phyloP scores from a whole-genome alignment of 2,329 filamentous ascomycete species.

The Botrytis fragariae region DNA sequence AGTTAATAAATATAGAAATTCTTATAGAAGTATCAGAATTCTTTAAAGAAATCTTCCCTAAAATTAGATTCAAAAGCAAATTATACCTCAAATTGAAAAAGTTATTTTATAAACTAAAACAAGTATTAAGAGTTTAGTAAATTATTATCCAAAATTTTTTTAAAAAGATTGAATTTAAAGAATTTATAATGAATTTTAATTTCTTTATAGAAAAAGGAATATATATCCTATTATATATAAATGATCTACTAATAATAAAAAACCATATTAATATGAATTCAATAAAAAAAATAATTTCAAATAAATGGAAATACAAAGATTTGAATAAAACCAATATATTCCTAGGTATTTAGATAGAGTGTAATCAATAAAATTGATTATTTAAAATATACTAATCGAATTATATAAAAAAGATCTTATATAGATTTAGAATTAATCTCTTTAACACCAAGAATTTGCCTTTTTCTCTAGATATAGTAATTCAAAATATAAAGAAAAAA shows the following conservation, averaged over 20 bases:
- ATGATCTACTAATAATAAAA: not conserved
- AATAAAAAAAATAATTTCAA: not conserved
- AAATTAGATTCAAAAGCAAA: not conserved
- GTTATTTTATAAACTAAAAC: not conserved
- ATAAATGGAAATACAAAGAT: not conserved
- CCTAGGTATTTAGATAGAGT: not conserved
- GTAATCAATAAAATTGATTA: not conserved
- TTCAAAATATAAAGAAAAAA: fast-evolving
- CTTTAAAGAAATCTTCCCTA: not conserved
- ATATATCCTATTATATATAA: not conserved
- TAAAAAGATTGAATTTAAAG: not conserved
- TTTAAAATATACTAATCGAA: not conserved
- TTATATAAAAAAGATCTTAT: not conserved
- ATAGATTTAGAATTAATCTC: not conserved
- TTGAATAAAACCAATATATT: not conserved
- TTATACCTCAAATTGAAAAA: not conserved
- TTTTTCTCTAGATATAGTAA: fast-evolving
- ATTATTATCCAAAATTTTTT: not conserved
- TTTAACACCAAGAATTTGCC: not conserved
- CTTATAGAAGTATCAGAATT: not conserved
- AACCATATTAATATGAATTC: not conserved
- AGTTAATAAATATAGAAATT: not conserved
- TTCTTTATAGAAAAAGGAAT: not conserved
- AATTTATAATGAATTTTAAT: not conserved
- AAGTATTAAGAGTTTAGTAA: not conserved